phyloP scores from a whole-genome alignment of 495 filamentous ascomycete species.

The Margaritispora aquatica region DNA sequence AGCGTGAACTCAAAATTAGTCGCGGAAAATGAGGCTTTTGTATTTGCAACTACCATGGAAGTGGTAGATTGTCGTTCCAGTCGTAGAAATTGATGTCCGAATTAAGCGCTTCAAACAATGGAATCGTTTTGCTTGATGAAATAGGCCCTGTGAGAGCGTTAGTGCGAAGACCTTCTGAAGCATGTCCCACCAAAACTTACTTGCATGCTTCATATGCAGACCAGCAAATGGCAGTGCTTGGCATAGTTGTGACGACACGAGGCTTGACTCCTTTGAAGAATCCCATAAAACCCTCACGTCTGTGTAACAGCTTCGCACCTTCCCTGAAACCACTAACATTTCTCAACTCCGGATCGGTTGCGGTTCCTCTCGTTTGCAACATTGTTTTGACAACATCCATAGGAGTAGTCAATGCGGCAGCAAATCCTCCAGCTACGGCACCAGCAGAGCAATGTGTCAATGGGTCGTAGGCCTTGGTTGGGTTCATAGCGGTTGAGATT shows the following conservation, averaged over 20 bases:
- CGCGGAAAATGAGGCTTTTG: neutral
- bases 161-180: slow-evolving; percentile 14
- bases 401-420: slow-evolving; percentile 88
- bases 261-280: slow-evolving; percentile 92
- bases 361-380: slow-evolving; percentile 83
- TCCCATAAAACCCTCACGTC: slow-evolving; percentile 74
- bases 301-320: slow-evolving; percentile 76
- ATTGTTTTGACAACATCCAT: slow-evolving; percentile 98
- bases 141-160: slow-evolving; percentile 38
- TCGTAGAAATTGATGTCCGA: neutral
- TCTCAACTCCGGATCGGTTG: slow-evolving; percentile 73
- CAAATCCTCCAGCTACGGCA: slow-evolving; percentile 86
- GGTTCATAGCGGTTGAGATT: slow-evolving; percentile 89
- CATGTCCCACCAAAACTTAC: slow-evolving; percentile 28
- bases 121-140: slow-evolving; percentile 45
- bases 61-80: neutral
- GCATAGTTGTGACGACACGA: slow-evolving; percentile 92
- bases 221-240: slow-evolving; percentile 98
- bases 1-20: neutral
- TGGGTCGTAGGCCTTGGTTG: slow-evolving; percentile 76
- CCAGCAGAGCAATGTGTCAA: slow-evolving; percentile 88
- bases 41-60: neutral
- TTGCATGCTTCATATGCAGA: slow-evolving; percentile 59
- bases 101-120: slow-evolving; percentile 10
- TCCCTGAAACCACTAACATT: slow-evolving; percentile 77